Base-by-base conservation (phyloP, 805 yeast species). In the Citeromyces matritensis region DNA sequence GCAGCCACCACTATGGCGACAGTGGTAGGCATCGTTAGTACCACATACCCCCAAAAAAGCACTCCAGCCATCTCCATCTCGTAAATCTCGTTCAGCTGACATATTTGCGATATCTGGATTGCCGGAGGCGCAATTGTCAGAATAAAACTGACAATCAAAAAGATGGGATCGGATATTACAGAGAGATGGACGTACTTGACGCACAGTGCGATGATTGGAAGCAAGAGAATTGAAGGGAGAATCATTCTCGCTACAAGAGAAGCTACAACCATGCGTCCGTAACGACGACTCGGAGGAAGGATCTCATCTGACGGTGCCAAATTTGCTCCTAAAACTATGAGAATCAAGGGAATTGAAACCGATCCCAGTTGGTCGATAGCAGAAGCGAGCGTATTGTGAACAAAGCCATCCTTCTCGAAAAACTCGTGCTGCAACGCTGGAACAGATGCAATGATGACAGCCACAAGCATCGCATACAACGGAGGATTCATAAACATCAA, bases 11-110 rank as follows among this genome's bases (percentile, higher is more conserved):
- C 88, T 34, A 77, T 73, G 27, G 67, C 52, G 23, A 80, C 80
- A 19, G 88, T 77, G 4, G 80, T 73, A 0, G 93, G 93, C 33
- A 80, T 58, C 10, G 86, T 77, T 40, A 80, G 53, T 2, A 80
- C 64, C 11, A 71, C 88, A 42, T 80, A 80, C 4, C 91, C 88
- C 80, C 86, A 80, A 40, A 80, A 80, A 39, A 80, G 56, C 11
- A 80, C 79, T 19, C 83, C 83, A 0, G 82, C 76, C 88, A 80
- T 80, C 50, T 80, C 93, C 44, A 69, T 73, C 47, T 80, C 86
- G 49, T 69, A 80, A 29, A 79, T 60, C 41, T 72, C 76, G 48
- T 80, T 80, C 42, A 80, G 57, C 45, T 78, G 88, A 33, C 84
- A 77, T 38, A 80, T 80, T 47, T 80, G 93, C 15, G 85, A 75